Evolutionary conservation across 768 basidiomycete genomes (phyloP), one percentile per base, ranked within the genome.

Genomic region (Lactarius hatsudake): DNA sequence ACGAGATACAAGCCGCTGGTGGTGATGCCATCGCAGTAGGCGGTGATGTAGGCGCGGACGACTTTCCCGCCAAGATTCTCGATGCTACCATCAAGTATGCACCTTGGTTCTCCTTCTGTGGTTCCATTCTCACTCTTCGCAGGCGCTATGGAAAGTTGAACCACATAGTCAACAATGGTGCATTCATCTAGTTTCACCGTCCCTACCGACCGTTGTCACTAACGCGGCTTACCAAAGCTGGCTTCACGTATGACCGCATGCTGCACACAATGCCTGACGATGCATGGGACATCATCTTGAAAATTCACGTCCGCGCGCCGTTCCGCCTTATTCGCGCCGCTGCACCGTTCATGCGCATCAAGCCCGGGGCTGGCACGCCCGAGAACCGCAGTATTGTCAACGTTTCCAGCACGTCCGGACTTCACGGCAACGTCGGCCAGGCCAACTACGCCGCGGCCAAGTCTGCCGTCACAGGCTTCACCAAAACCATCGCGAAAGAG

Each of bases 351-450:
- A 87, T 93, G 83, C 88, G 93, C 32, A 74, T 91, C 77, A 94
- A 93, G 84, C 88, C 86, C 78, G 82, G 70, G 69, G 80, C 80
- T 13, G 81, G 82, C 38, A 58, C 15, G 6, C 28, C 38, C 7
- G 89, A 85, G 73, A 90, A 89, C 74, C 84, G 90, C 58, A 89
- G 86, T 8, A 86, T 94, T 72, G 81, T 90, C 71, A 94, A 93
- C 74, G 87, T 94, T 53, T 93, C 91, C 34, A 93, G 90, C 0
- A 88, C 84, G 3, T 83, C 86, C n/a, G 93, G 92, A 58, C 81
- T 94, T 34, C 92, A 94, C 75, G 93, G 92, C 23, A 93, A 91
- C 75, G 88, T 93, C 61, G 93, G 93, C 5, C 93, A 94, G 76
- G 87, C 81, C 18, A 93, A 93, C 78, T 93, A 91, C 72, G 86